A percentile compares a stretch with the other conserved stretches of the same genome.
phyloP scores from a whole-genome alignment of 31 red algal genomes.

The Endocladia muricata region DNA sequence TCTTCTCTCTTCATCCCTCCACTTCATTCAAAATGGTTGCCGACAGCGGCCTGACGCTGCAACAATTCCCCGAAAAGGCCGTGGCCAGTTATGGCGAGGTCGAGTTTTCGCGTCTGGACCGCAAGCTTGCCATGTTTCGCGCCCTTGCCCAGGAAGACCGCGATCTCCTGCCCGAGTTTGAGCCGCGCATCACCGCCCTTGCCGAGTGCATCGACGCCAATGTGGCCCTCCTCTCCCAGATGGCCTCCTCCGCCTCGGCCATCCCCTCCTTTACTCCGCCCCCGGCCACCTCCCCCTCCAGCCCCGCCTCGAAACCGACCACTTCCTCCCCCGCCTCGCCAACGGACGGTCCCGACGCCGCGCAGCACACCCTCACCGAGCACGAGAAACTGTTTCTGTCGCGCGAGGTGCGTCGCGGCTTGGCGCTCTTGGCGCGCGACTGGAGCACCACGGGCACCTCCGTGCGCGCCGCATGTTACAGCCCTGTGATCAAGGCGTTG shows the following conservation, averaged over 20 bases:
- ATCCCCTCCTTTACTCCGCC: conserved; percentile 5
- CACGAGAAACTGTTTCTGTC: conserved; percentile 24
- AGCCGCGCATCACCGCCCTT: conserved; percentile 35
- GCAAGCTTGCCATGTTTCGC: conserved; percentile 54
- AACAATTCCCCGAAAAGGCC: conserved; percentile 52
- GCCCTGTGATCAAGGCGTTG: conserved; percentile 53
- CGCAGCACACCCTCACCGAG: background rate
- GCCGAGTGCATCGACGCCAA: conserved; percentile 57
- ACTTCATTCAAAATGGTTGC: conserved; percentile 1
- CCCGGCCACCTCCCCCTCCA: background rate
- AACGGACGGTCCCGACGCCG: background rate
- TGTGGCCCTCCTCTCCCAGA: conserved; percentile 13
- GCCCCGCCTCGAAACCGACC: background rate
- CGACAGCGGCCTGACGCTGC: conserved; percentile 22
- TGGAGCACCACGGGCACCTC: conserved; percentile 36
- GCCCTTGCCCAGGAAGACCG: conserved; percentile 31
- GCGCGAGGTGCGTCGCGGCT: conserved; percentile 37
- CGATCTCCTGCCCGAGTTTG: conserved; percentile 55
- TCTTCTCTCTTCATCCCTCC: background rate
- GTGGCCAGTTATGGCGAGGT: conserved; percentile 35
- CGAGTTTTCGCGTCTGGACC: conserved; percentile 60
- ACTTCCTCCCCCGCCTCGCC: background rate
- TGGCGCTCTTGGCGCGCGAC: conserved; percentile 44
- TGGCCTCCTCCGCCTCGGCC: conserved; percentile 28
- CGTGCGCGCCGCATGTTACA: conserved; percentile 23